phyloP scores from a whole-genome alignment of 345 rosid species.

The Bruguiera gymnorhiza region DNA sequence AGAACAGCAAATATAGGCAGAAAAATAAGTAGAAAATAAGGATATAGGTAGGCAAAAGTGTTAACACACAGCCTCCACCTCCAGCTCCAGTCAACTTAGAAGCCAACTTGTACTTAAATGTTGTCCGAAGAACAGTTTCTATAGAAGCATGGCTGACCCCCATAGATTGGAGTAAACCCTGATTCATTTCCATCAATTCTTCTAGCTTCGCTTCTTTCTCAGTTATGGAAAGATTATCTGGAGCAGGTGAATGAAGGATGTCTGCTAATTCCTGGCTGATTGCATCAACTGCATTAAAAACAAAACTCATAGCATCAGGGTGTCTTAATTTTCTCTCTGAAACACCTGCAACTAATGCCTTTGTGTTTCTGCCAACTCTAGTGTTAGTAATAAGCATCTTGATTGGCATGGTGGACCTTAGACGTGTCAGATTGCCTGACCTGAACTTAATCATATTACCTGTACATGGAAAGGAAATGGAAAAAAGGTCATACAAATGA shows the following conservation, averaged over 20 bases:
- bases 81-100: conserved; percentile 98
- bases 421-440: conserved; percentile 59
- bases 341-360: conserved; percentile 87
- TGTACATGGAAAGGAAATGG: conserved; percentile 17
- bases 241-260: conserved; percentile 51
- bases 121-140: conserved; percentile 68
- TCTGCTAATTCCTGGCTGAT: conserved; percentile 64
- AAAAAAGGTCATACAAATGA: not conserved
- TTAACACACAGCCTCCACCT: conserved; percentile 91
- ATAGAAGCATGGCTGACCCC: conserved; percentile 89
- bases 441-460: conserved; percentile 89
- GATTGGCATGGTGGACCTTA: conserved; percentile 56
- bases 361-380: conserved; percentile 81
- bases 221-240: conserved; percentile 43
- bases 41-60: conserved; percentile 83
- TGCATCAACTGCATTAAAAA: conserved; percentile 73
- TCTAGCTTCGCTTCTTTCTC: conserved; percentile 65
- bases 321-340: conserved; percentile 70
- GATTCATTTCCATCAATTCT: conserved; percentile 93
- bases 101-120: conserved; percentile 69
- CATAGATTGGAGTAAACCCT: conserved; percentile 84
- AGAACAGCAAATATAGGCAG: not conserved
- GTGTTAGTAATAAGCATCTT: conserved; percentile 92
- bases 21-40: conserved; percentile 18
- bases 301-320: conserved; percentile 63